Evolutionary conservation across 192 early-diverging fungal genomes (phyloP), one percentile per base, ranked within the genome.

Genomic region (Podila minutissima): DNA sequence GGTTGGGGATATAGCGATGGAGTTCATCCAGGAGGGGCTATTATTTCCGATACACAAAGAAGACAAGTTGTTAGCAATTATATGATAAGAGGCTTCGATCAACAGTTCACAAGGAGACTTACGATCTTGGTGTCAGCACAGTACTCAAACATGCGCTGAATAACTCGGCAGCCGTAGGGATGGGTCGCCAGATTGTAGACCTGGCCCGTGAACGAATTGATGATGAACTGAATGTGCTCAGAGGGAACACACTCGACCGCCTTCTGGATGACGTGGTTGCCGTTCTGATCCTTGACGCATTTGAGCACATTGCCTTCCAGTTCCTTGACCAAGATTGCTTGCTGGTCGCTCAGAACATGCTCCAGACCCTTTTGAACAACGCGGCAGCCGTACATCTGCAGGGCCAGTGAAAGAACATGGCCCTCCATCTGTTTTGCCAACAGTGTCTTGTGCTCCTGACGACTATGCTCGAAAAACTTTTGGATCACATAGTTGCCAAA

Each of bases 401-500:
- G 87, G 31, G 96, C 95, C 62, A 98, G 88, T 24, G 92, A 88
- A 51, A 98, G 75, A 11, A 98, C 94, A 74, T 98, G 96, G 24
- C 94, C 93, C 66, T 97, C 94, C 96, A 98, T 98, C 77, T 95
- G 92, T 74, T 92, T 91, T 3, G 96, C 95, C 64, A 98, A 87
- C 33, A 94, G 84, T 50, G 93, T 91, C 88, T 97, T 97, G 76
- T 98, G 97, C 72, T 87, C 86, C 84, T 92, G 94, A 74, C 92
- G 95, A 74, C 95, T 97, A 78, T 98, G 94, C 85, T 98, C 97
- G 88, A 98, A 98, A 83, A 98, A 96, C 85, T 98, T 98, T 86
- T 98, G 97, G 67, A 98, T 94, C 60, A 98, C 97, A 75, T 98
- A 98, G 88, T 98, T 98, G 58, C 97, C 97, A 94, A 98, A 98